Evolutionary conservation across 1,284 basidiomycete genomes (phyloP), one percentile per base, ranked within the genome.

Genomic region (Ceratorhiza oryzae-sativae): DNA sequence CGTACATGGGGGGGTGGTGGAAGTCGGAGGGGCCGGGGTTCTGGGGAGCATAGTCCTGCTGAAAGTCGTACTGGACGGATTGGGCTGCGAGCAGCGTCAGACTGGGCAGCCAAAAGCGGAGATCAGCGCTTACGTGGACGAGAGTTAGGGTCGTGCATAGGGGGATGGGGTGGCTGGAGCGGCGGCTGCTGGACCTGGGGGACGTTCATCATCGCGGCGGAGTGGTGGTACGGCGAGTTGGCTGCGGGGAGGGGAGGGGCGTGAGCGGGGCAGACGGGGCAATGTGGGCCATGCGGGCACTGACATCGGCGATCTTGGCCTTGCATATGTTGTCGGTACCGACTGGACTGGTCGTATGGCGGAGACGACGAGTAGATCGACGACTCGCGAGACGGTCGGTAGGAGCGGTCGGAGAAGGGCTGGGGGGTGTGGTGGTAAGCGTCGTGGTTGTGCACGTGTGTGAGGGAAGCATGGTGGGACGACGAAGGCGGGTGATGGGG

Each of bases 191-290:
- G 63, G 49, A 67, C 63, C 39, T 67, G 63, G 2, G 63, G 63
- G 27, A 67, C 63, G 63, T 67, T 67, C 63, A 67, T 67, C 63
- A 67, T 67, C 6, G 27, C 18, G 5, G 12, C 23, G 8, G 23
- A 23, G 62, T 65, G 62, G 60, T 62, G 60, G 49, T 55, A 67
- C 20, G 63, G 63, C 9, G 63, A 67, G 51, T 67, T 67, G 51
- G 63, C 63, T 67, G 62, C 23, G 15, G 45, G 9, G n/a, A 30
- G 36, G 49, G 12, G 42, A 18, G 20, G 34, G 15, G 32, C 42
- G 60, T 51, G 2, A 53, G 39, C 30, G 15, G 49, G 48, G 49
- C 51, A 67, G 2, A 6, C 12, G 12, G 27, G 42, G 15, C 42
- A n/a, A 15, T 5, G 30, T n/a, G n/a, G n/a, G n/a, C n/a, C n/a